Evolutionary conservation across 2,329 filamentous ascomycete species (phyloP), one percentile per base, ranked within the genome.

Genomic region (Exophiala phaeomuriformis): DNA sequence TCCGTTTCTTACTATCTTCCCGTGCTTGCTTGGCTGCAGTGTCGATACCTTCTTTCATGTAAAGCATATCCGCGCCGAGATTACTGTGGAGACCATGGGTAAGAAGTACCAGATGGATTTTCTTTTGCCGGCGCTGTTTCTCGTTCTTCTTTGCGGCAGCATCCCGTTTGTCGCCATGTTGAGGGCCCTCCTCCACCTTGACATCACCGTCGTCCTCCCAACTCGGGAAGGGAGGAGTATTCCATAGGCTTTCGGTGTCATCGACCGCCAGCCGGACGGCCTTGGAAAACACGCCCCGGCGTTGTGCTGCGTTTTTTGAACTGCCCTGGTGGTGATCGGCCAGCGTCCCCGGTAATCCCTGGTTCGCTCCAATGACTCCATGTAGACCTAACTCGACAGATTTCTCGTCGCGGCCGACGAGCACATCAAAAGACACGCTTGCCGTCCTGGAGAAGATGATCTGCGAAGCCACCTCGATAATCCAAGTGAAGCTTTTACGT

Each of bases 1-100:
- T 80, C 53, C 86, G 77, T 47, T 74, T 77, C 66, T 78, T 84
- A 36, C 83, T 81, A 68, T 88, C 84, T 47, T 82, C 73, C 62
- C 84, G 84, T 30, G 88, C 85, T 66, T 91, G 83, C 63, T 76
- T 84, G 3, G 85, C 85, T 2, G 88, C 84, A 30, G 83, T 82
- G 71, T 98, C 93, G 58, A 98, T 97, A 69, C 89, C 95, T 71
- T 98, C 93, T 67, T 98, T 98, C 68, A 98, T 73, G 67, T 88
- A 98, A 19, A 98, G 76, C 93, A 98, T 95, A 68, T 98, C 93
- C 27, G 90, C 87, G 3, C 93, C 89, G 8, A 96, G 77, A 68
- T 98, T 98, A 70, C 91, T 95, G 69, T 98, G 93, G 59, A 98
- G 71, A 0, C 93, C 93, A 72, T 98, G 93, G 0, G 93, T 97